Conservation (phyloP, 73 alveolate species). For the Paramecium octaurelia region DNA sequence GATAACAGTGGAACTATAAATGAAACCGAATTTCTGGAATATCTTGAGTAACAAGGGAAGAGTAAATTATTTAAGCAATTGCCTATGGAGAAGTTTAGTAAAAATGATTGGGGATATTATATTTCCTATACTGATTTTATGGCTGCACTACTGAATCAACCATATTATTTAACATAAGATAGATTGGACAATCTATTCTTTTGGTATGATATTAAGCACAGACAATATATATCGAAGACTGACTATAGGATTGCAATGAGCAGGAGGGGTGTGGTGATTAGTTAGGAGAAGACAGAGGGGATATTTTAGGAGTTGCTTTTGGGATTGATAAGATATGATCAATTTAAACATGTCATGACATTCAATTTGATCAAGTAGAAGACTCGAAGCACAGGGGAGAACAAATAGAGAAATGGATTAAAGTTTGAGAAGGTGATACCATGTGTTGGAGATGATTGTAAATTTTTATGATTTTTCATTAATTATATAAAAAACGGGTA, state of each 20-base stretch:
- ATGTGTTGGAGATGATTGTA: background rate
- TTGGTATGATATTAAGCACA: background rate
- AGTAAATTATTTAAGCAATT: background rate
- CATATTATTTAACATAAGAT: background rate
- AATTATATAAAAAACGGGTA: slow-evolving; percentile 40
- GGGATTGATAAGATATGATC: background rate
- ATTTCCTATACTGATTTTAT: background rate
- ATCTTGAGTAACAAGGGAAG: background rate
- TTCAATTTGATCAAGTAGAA: background rate
- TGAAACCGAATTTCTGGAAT: background rate
- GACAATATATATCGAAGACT: background rate
- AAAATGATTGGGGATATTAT: background rate
- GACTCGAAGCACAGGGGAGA: background rate
- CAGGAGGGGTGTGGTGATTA: background rate
- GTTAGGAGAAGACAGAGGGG: background rate
- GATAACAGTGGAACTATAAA: background rate
- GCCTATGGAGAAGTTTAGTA: background rate
- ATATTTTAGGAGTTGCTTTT: background rate
- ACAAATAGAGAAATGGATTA: background rate
- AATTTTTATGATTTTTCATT: background rate
- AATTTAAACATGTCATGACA: background rate
- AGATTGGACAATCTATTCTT: background rate
- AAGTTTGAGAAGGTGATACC: background rate
- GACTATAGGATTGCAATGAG: background rate
- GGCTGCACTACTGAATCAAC: background rate